These are phyloP conservation scores for Phyllachora maydis DNA, from an alignment of 2,329 filamentous ascomycete genomes.

Conservation along the genomic window DNA sequence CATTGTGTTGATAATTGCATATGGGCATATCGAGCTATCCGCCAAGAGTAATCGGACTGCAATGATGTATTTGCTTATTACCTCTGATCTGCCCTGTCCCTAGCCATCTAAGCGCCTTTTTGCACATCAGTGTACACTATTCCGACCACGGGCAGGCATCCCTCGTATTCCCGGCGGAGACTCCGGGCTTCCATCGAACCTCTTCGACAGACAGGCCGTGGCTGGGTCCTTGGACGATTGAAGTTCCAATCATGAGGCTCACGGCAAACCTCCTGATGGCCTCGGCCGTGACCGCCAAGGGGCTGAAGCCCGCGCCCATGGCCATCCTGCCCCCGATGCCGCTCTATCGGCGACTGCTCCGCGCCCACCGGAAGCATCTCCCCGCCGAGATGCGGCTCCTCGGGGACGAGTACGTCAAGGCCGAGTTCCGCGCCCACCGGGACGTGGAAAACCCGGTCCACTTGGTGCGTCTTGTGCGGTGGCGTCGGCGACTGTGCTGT, in stretches of 20 bases:
- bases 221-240: too few relatives aligned
- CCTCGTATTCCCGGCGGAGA: too few relatives aligned
- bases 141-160: too few relatives aligned
- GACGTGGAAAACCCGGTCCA: constrained; percentile 80
- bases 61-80: too few relatives aligned
- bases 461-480: constrained; percentile 36
- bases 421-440: constrained; percentile 72
- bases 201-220: too few relatives aligned
- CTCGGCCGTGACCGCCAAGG: constrained; percentile 13
- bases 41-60: too few relatives aligned
- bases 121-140: too few relatives aligned
- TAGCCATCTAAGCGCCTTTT: too few relatives aligned
- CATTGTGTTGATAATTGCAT: too few relatives aligned
- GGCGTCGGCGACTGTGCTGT: neutral
- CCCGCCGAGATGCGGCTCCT: constrained; percentile 56
- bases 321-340: constrained; percentile 74
- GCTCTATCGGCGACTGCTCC: constrained; percentile 71
- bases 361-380: constrained; percentile 66
- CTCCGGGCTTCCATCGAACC: too few relatives aligned
- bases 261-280: constrained; percentile 11
- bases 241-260: neutral
- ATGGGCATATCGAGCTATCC: too few relatives aligned
- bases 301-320: constrained; percentile 20
- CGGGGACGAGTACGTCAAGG: constrained; percentile 84
- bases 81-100: too few relatives aligned